Conservation (phyloP, 148 eudicot species). For the Silene conica region DNA sequence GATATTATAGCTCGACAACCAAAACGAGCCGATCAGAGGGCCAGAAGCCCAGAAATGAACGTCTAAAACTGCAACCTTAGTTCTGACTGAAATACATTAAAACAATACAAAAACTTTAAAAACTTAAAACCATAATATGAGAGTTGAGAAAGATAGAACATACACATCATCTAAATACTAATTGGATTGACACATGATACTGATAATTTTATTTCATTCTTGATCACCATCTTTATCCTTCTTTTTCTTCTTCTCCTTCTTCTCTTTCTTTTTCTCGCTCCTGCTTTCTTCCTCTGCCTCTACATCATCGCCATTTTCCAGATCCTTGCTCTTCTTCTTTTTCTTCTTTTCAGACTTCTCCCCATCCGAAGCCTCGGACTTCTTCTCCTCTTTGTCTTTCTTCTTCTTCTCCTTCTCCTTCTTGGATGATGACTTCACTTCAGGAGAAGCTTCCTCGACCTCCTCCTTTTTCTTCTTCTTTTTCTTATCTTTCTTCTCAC, state of each 20-base stretch:
- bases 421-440: conserved; percentile 31
- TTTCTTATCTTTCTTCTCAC: conserved; percentile 13
- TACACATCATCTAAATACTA: conserved; percentile 24
- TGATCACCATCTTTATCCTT: conserved; percentile 35
- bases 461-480: conserved; percentile 25
- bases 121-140: conserved; percentile 5
- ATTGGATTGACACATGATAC: conserved; percentile 8
- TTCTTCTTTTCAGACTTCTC: conserved; percentile 31
- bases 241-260: conserved; percentile 76
- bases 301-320: conserved; percentile 28
- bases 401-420: conserved; percentile 46
- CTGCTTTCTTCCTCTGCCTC: conserved; percentile 31
- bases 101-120: conserved; percentile 11
- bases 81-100: conserved; percentile 17
- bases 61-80: conserved; percentile 13
- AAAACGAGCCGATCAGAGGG: background rate
- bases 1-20: background rate
- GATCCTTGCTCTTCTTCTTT: conserved; percentile 47
- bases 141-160: background rate
- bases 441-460: conserved; percentile 29
- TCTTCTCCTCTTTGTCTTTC: conserved; percentile 38
- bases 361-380: conserved; percentile 30
- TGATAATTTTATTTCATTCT: conserved; percentile 26
- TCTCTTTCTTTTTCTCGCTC: conserved; percentile 51
- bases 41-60: background rate